phyloP scores from a whole-genome alignment of 495 filamentous ascomycete genomes.

The Sphaerosporella brunnea region DNA sequence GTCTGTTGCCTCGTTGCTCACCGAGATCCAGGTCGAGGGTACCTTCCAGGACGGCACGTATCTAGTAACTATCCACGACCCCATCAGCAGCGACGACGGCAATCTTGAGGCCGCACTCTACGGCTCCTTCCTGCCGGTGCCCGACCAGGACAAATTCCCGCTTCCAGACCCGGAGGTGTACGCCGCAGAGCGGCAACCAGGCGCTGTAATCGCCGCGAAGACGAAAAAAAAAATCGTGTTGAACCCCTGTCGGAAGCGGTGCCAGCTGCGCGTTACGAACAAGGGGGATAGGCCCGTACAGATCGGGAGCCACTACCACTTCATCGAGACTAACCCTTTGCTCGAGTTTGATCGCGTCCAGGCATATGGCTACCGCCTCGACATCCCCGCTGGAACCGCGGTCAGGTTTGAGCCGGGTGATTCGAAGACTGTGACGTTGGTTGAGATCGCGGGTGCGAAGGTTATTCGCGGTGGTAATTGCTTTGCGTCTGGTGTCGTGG shows the following conservation, averaged over 20 bases:
- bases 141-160: slow-evolving; percentile 46
- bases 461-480: slow-evolving; percentile 75
- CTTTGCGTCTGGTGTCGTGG: slow-evolving; percentile 56
- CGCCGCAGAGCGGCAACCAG: slow-evolving; percentile 6
- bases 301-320: slow-evolving; percentile 91
- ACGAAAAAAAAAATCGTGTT: slow-evolving; percentile 46
- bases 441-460: slow-evolving; percentile 70
- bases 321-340: slow-evolving; percentile 82
- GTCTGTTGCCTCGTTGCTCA: slow-evolving; percentile 54
- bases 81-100: slow-evolving; percentile 73
- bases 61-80: slow-evolving; percentile 85
- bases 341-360: slow-evolving; percentile 78
- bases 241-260: slow-evolving; percentile 58
- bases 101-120: slow-evolving; percentile 74
- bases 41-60: slow-evolving; percentile 86
- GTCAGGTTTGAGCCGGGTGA: slow-evolving; percentile 93
- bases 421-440: slow-evolving; percentile 76
- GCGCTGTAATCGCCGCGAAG: slow-evolving; percentile 53
- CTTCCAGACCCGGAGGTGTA: slow-evolving; percentile 21
- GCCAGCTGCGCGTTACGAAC: slow-evolving; percentile 59
- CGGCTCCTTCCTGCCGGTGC: slow-evolving; percentile 78
- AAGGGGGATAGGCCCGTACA: slow-evolving; percentile 65
- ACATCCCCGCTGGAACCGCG: slow-evolving; percentile 82
- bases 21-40: slow-evolving; percentile 81
- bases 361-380: slow-evolving; percentile 70